A percentile compares a stretch with the other conserved stretches of the same genome.
These are phyloP conservation scores for Malus hybrid DNA, from an alignment of 331 rosid genomes.

Conservation along the genomic window DNA sequence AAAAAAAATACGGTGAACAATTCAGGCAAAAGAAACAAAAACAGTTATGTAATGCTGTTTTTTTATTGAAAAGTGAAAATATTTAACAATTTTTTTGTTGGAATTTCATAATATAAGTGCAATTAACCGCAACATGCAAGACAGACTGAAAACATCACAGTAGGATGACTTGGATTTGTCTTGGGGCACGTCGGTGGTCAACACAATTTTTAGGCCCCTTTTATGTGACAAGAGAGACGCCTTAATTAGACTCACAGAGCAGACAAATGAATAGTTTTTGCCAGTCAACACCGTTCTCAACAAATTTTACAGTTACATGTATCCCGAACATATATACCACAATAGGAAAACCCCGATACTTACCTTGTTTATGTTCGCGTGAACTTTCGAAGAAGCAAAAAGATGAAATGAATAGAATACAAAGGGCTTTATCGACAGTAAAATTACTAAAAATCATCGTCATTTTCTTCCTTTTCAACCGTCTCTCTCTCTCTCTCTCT, in stretches of 20 bases:
- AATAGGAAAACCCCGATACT: slow-evolving; percentile 24
- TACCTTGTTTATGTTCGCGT: slow-evolving; percentile 8
- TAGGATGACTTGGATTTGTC: too few species aligned
- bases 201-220: too few species aligned
- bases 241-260: background rate
- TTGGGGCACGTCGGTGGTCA: too few species aligned
- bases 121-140: too few species aligned
- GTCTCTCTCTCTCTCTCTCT: slow-evolving; percentile 24
- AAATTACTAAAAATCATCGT: background rate
- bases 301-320: slow-evolving; percentile 27
- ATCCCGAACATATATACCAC: slow-evolving; percentile 33
- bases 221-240: background rate
- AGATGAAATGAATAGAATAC: slow-evolving; percentile 15
- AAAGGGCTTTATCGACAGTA: slow-evolving; percentile 18
- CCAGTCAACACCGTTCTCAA: slow-evolving; percentile 18
- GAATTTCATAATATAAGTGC: too few species aligned
- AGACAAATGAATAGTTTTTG: background rate
- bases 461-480: background rate
- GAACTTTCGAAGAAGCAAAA: slow-evolving; percentile 20
- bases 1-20: too few species aligned
- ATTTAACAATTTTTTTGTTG: too few species aligned
- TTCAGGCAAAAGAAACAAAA: too few species aligned
- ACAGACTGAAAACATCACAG: too few species aligned
- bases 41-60: too few species aligned
- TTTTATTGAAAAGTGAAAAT: too few species aligned